Conservation (phyloP, 208 protist species). For the Zelonia costaricensis region DNA sequence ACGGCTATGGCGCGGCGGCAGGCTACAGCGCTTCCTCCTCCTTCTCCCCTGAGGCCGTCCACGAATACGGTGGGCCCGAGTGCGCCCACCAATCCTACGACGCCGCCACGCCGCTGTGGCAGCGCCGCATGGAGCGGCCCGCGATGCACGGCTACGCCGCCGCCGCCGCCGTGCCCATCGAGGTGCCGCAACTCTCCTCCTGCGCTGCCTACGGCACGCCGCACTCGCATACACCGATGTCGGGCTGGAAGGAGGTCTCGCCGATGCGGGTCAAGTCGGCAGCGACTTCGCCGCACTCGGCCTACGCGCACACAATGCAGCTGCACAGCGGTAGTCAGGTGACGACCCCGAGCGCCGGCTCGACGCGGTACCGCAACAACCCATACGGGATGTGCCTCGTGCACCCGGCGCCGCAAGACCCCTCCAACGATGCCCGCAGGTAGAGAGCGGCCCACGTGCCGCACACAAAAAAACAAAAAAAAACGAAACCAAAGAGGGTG, state of each 20-base stretch:
- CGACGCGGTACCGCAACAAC: constrained; percentile 39
- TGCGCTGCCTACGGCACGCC: neutral
- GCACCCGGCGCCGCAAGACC: neutral
- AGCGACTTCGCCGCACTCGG: neutral
- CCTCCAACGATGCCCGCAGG: neutral
- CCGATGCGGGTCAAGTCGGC: neutral
- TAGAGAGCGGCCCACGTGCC: neutral
- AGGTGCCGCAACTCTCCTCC: neutral
- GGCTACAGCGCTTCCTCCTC: neutral
- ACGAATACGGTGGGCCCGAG: neutral
- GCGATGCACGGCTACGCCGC: neutral
- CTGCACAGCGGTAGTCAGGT: constrained; percentile 2
- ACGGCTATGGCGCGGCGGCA: neutral
- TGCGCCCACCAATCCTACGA: neutral
- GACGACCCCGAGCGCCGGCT: constrained; percentile 3
- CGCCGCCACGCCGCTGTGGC: neutral
- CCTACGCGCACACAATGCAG: neutral
- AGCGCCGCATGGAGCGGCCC: neutral
- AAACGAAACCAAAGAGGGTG: no score
- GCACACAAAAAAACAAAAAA: no score
- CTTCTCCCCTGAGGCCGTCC: neutral
- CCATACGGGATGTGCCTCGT: constrained; percentile 32
- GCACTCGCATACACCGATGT: neutral
- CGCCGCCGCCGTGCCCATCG: neutral
- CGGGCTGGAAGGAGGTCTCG: neutral